A percentile compares a stretch with the other conserved stretches of the same genome.
Conservation (phyloP, 768 basidiomycete species). For the Psilocybe tampanensis region DNA sequence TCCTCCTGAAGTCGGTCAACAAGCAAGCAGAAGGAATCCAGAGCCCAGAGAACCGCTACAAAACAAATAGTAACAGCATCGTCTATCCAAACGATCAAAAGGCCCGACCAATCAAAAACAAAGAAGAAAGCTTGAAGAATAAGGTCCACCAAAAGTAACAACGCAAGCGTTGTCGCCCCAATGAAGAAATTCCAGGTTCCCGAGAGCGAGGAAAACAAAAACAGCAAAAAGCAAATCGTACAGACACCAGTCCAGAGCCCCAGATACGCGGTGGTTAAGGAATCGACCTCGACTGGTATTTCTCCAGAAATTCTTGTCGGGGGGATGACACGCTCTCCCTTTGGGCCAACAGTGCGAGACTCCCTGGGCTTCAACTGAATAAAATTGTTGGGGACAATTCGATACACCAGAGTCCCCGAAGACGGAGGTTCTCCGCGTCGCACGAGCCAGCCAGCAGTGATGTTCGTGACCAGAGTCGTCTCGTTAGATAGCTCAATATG, state of each 20-base stretch:
- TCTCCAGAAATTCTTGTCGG: background rate
- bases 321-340: background rate
- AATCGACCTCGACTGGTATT: background rate
- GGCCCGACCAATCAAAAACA: background rate
- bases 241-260: background rate
- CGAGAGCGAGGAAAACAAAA: background rate
- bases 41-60: background rate
- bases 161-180: background rate
- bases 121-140: background rate
- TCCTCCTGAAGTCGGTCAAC: background rate
- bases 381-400: background rate
- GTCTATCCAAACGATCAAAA: background rate
- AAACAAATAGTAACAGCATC: background rate
- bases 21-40: background rate
- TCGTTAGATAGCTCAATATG: background rate
- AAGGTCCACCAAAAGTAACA: background rate
- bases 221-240: background rate
- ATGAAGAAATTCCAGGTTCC: background rate
- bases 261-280: background rate
- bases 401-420: background rate
- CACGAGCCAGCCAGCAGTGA: background rate
- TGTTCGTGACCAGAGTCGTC: background rate
- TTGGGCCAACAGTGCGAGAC: background rate
- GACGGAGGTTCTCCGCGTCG: background rate
- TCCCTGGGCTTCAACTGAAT: background rate